phyloP scores from a whole-genome alignment of 164 flowering plant species.

The Magnolia sinica region DNA sequence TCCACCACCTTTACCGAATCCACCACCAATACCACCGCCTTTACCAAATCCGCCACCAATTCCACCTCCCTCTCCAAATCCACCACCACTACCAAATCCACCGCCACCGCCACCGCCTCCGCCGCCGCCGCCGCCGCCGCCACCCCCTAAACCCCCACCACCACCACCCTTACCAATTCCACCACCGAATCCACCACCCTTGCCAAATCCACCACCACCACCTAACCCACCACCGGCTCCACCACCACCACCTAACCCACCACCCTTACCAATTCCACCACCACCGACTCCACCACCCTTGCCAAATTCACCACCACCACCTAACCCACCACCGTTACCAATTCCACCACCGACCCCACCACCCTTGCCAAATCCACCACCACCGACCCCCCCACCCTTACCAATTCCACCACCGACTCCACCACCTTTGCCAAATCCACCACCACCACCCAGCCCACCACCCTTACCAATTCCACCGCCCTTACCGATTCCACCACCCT shows the following conservation, averaged over 20 bases:
- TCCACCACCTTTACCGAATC: slow-evolving; percentile 22
- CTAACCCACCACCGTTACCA: slow-evolving; percentile 18
- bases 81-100: slow-evolving; percentile 21
- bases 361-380: slow-evolving; percentile 12
- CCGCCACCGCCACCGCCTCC: slow-evolving; percentile 15
- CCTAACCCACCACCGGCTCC: slow-evolving; percentile 22
- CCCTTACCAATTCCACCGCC: slow-evolving; percentile 5
- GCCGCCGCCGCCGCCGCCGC: slow-evolving; percentile 8
- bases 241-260: slow-evolving; percentile 27
- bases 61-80: slow-evolving; percentile 22
- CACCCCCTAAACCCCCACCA: neutral
- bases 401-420: slow-evolving; percentile 18
- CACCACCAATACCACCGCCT: slow-evolving; percentile 21
- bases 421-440: slow-evolving; percentile 1
- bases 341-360: slow-evolving; percentile 12
- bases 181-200: slow-evolving; percentile 3
- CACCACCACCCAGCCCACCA: neutral
- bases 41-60: slow-evolving; percentile 4
- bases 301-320: slow-evolving; percentile 19
- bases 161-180: slow-evolving; percentile 24
- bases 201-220: slow-evolving; percentile 26
- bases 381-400: slow-evolving; percentile 13
- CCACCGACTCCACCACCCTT: slow-evolving; percentile 24
- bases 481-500: slow-evolving; percentile 4
- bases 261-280: slow-evolving; percentile 15